Evolutionary conservation across 192 early-diverging fungal species (phyloP).

Genomic region (Paraglomus brasilianum): DNA sequence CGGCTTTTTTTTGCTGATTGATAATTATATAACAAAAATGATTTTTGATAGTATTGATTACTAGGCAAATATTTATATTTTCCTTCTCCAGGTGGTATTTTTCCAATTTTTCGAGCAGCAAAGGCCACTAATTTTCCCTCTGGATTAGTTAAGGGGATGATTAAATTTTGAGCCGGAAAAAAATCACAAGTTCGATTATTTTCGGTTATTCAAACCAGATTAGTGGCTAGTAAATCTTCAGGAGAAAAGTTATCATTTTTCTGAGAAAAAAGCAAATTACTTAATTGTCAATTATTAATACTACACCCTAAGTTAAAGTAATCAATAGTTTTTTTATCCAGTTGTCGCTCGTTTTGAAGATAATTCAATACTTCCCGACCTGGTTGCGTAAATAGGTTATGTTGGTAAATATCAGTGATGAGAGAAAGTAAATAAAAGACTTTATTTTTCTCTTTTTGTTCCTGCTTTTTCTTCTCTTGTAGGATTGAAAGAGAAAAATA

Average conservation of each 20-base stretch:
- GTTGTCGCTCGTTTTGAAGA: neutral
- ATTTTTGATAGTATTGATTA: constrained; percentile 12
- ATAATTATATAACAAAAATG: constrained; percentile 1
- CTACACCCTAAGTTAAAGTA: constrained; percentile 4
- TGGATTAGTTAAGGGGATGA: constrained; percentile 12
- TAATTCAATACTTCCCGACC: constrained; percentile 10
- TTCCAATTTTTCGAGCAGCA: neutral
- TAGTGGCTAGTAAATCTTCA: constrained; percentile 16
- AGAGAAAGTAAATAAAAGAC: neutral
- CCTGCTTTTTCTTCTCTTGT: constrained; percentile 3
- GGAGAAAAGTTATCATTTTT: constrained; percentile 17
- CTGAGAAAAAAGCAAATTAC: neutral
- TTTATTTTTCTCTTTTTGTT: neutral
- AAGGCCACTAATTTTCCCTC: constrained; percentile 12
- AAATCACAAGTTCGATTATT: constrained; percentile 15
- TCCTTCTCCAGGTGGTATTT: constrained; percentile 4
- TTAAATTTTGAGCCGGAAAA: constrained; percentile 8
- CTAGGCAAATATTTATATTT: constrained; percentile 17
- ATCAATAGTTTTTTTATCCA: neutral
- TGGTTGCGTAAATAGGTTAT: constrained; percentile 5
- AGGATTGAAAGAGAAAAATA: neutral
- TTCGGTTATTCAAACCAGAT: constrained; percentile 17
- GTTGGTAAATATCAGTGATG: constrained; percentile 20
- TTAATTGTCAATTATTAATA: constrained; percentile 13
- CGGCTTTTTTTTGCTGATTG: constrained; percentile 6